phyloP scores from a whole-genome alignment of 73 alveolate genomes.

The Blepharisma japonicum region DNA sequence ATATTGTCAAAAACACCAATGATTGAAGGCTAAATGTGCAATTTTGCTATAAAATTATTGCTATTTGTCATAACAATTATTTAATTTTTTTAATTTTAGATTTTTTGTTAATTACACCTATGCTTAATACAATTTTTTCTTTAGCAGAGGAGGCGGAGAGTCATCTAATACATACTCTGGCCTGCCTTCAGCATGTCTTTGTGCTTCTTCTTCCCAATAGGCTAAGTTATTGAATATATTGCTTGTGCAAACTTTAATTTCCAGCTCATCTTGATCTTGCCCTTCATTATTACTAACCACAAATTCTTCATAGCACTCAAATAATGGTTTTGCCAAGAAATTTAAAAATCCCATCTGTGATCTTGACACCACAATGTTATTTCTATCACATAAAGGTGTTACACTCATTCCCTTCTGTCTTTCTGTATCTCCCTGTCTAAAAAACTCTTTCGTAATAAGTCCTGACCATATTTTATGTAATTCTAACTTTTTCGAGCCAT shows the following conservation, averaged over 20 bases:
- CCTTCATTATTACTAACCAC: not conserved
- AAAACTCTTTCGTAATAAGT: conserved; percentile 1
- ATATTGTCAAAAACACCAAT: too few relatives aligned
- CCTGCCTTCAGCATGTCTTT: not conserved
- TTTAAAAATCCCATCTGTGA: conserved; percentile 22
- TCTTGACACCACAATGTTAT: not conserved
- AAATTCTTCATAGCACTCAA: conserved; percentile 20
- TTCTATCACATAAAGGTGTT: conserved; percentile 43
- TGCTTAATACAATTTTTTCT: too few relatives aligned
- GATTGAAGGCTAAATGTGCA: too few relatives aligned
- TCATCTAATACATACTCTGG: too few relatives aligned
- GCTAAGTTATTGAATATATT: not conserved
- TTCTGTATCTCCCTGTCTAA: conserved; percentile 24
- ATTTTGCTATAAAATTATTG: too few relatives aligned
- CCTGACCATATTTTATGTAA: conserved; percentile 38
- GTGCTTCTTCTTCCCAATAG: conserved; percentile 2
- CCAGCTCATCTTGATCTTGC: conserved; percentile 3
- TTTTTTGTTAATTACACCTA: too few relatives aligned
- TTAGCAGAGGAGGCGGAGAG: too few relatives aligned
- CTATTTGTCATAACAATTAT: too few relatives aligned
- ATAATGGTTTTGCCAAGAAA: not conserved
- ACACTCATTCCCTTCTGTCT: conserved; percentile 6
- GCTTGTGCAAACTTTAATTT: not conserved
- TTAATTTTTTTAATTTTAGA: too few relatives aligned
- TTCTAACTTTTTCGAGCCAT: conserved; percentile 39